phyloP scores from a whole-genome alignment of 1,284 basidiomycete genomes.

The Cryptococcus jaspeensis region DNA sequence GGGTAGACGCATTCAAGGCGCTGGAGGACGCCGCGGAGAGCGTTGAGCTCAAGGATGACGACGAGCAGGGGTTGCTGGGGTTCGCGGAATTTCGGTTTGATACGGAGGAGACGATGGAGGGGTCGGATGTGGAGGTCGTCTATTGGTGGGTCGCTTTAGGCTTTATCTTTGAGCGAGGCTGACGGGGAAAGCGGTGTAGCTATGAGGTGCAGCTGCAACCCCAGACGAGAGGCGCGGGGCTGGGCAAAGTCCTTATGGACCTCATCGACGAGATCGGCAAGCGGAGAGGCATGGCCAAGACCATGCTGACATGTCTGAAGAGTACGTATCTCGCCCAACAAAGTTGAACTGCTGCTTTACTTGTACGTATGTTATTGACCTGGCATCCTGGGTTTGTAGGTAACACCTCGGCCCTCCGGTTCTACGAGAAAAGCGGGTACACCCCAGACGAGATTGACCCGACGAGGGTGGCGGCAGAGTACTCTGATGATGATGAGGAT shows the following conservation, averaged over 20 bases:
- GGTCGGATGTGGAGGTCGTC: conserved; percentile 39
- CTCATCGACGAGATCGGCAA: conserved; percentile 38
- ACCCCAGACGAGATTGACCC: conserved; percentile 49
- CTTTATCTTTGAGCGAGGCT: not conserved
- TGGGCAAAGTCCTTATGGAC: conserved; percentile 34
- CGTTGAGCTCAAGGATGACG: conserved; percentile 3
- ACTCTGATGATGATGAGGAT: conserved; percentile 21
- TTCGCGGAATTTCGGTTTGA: conserved; percentile 50
- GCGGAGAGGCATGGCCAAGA: conserved; percentile 38
- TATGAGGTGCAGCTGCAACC: conserved; percentile 45
- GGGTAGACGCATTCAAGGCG: not conserved
- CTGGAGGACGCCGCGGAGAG: not conserved
- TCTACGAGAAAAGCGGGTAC: conserved; percentile 41
- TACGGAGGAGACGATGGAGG: conserved; percentile 44
- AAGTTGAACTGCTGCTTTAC: too few species aligned
- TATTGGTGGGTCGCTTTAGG: conserved; percentile 40
- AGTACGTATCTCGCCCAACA: conserved; percentile 36
- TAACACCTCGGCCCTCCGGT: conserved; percentile 33
- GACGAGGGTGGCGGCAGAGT: conserved; percentile 34
- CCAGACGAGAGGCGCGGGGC: conserved; percentile 23
- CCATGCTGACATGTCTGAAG: conserved; percentile 48
- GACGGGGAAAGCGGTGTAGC: conserved; percentile 19
- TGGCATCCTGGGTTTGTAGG: conserved; percentile 19
- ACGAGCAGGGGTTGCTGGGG: conserved; percentile 29
- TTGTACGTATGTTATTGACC: too few species aligned